Evolutionary conservation across 768 basidiomycete species (phyloP).

Genomic region (Trametes cingulata): DNA sequence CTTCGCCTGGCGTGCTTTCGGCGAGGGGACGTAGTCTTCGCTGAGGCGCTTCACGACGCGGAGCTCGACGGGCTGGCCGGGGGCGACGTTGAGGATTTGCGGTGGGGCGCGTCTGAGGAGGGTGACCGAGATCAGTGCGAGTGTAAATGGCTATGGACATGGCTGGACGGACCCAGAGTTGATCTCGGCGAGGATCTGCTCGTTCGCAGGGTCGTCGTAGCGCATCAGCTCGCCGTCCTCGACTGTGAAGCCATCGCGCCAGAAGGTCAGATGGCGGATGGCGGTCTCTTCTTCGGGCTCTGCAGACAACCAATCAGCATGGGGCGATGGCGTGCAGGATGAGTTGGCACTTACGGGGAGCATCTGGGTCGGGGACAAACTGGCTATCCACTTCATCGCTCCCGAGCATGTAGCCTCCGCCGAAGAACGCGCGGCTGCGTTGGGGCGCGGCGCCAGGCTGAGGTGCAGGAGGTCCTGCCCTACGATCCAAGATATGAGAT

Average conservation of each 20-base stretch:
- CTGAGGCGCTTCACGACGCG: slow-evolving; percentile 66
- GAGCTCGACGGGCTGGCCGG: slow-evolving; percentile 84
- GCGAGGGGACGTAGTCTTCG: slow-evolving; percentile 70
- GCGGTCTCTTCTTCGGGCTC: slow-evolving; percentile 55
- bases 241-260: slow-evolving; percentile 91
- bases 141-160: neutral
- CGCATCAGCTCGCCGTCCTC: slow-evolving; percentile 85
- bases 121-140: neutral
- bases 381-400: slow-evolving; percentile 84
- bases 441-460: slow-evolving; percentile 26
- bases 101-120: slow-evolving; percentile 71
- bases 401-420: slow-evolving; percentile 83
- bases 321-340: neutral
- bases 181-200: slow-evolving; percentile 70
- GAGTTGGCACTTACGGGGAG: slow-evolving; percentile 24
- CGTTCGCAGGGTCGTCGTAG: slow-evolving; percentile 79
- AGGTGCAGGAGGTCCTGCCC: slow-evolving; percentile 38
- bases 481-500: slow-evolving; percentile 13
- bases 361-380: slow-evolving; percentile 73
- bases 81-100: slow-evolving; percentile 66
- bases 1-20: slow-evolving; percentile 37
- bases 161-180: slow-evolving; percentile 64
- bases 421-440: slow-evolving; percentile 50
- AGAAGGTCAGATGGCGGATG: slow-evolving; percentile 81
- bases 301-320: slow-evolving; percentile 11